A percentile compares a stretch with the other conserved stretches of the same genome.
phyloP scores from a whole-genome alignment of 352 stramenopile genomes.

The Nothophytophthora sp. region DNA sequence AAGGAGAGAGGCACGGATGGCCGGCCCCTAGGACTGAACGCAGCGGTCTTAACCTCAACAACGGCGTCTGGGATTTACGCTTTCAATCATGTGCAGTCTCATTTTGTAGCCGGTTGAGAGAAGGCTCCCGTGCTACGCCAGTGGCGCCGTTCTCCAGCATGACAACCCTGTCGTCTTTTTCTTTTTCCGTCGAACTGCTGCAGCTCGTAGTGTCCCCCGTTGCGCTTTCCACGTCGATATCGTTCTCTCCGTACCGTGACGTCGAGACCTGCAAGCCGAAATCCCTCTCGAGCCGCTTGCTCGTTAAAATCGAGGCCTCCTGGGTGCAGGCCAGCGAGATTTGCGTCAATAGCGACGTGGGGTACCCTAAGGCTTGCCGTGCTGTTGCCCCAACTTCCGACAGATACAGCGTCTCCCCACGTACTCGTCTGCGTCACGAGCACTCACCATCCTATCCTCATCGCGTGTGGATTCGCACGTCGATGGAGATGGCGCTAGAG shows the following conservation, averaged over 20 bases:
- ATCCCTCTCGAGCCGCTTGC: background rate
- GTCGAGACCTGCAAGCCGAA: background rate
- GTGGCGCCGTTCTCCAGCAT: too few species aligned
- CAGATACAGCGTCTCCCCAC: slow-evolving; percentile 20
- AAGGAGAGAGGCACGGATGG: too few species aligned
- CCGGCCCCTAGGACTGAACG: too few species aligned
- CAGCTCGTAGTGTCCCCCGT: background rate
- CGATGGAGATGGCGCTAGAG: slow-evolving; percentile 4
- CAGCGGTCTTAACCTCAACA: too few species aligned
- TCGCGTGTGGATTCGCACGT: slow-evolving; percentile 25
- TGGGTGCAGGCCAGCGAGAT: background rate
- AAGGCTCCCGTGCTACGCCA: too few species aligned
- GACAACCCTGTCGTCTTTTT: too few species aligned
- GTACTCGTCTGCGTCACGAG: slow-evolving; percentile 1
- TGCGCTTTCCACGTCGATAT: background rate
- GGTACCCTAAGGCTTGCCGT: slow-evolving; percentile 7
- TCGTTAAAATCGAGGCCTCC: background rate
- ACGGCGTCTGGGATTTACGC: too few species aligned
- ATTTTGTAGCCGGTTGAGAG: too few species aligned
- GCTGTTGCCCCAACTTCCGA: slow-evolving; percentile 38
- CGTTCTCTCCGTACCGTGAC: background rate
- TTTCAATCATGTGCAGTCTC: too few species aligned
- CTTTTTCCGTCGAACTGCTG: background rate
- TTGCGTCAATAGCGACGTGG: background rate
- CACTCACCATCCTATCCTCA: slow-evolving; percentile 16